phyloP scores from a whole-genome alignment of 2,329 filamentous ascomycete species.

The Sordariomycetes sp. region DNA sequence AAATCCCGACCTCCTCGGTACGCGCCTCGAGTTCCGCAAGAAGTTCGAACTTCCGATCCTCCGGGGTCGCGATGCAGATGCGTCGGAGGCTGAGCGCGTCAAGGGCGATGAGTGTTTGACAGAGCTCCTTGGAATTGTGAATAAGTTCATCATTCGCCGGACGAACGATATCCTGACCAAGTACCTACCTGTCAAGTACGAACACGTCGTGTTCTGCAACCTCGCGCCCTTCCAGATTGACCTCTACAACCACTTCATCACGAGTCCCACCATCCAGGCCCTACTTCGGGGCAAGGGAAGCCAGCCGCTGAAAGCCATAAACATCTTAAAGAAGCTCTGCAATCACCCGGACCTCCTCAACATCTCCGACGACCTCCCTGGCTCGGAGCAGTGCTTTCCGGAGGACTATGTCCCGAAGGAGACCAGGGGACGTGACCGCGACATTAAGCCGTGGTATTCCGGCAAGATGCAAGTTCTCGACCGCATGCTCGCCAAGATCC shows the following conservation, averaged over 20 bases:
- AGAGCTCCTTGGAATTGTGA: conserved; percentile 75
- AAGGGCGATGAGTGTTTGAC: conserved; percentile 72
- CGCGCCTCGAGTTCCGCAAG: conserved; percentile 82
- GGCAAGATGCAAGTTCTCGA: conserved; percentile 99
- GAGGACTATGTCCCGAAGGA: conserved; percentile 85
- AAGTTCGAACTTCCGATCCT: conserved; percentile 88
- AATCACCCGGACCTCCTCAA: conserved; percentile 93
- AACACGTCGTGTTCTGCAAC: conserved; percentile 97
- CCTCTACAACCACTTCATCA: conserved; percentile 95
- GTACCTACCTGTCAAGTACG: conserved; percentile 95
- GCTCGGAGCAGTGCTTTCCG: conserved; percentile 69
- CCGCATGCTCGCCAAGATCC: conserved; percentile 90
- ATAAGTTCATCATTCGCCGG: conserved; percentile 95
- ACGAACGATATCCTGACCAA: conserved; percentile 98
- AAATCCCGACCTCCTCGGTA: conserved; percentile 84
- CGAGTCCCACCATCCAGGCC: conserved; percentile 86
- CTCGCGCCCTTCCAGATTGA: conserved; percentile 84
- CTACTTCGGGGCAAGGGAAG: conserved; percentile 87
- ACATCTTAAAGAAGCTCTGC: conserved; percentile 93
- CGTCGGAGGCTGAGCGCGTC: conserved; percentile 67
- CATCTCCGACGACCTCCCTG: conserved; percentile 70
- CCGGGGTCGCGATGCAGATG: conserved; percentile 79
- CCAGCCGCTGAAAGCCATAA: conserved; percentile 92
- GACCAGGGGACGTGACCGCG: conserved; percentile 73
- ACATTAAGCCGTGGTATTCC: conserved; percentile 90